phyloP scores from a whole-genome alignment of 352 stramenopile genomes.

The Peronospora farinosa region DNA sequence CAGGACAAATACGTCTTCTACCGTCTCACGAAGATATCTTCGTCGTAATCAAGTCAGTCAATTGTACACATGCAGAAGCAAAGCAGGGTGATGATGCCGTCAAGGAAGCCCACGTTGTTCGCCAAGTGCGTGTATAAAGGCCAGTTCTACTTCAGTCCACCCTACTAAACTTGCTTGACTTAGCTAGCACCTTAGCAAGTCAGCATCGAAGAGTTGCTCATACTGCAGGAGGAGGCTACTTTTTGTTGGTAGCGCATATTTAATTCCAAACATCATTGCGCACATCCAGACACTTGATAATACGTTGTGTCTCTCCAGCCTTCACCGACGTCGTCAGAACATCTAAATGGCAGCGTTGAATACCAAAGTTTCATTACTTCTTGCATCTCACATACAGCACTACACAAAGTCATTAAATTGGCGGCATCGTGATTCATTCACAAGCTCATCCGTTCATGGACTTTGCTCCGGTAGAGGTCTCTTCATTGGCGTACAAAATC shows the following conservation, averaged over 20 bases:
- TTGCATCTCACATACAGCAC: no score
- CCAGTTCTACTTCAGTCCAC: conserved; percentile 6
- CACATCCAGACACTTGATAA: not conserved
- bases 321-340: not conserved
- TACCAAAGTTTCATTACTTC: no score
- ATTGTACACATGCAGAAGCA: conserved; percentile 2
- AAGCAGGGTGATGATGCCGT: conserved; percentile 8
- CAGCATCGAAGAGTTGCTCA: conserved; percentile 3
- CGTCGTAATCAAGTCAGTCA: conserved; percentile 27
- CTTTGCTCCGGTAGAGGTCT: conserved; percentile 15
- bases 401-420: not conserved
- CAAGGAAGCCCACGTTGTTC: conserved; percentile 2
- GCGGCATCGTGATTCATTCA: not conserved
- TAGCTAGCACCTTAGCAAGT: conserved; percentile 2
- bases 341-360: no score
- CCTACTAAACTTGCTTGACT: conserved; percentile 2
- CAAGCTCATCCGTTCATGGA: conserved; percentile 14
- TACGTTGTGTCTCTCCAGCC: not conserved
- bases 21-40: conserved; percentile 46
- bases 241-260: conserved; percentile 43
- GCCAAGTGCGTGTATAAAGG: conserved; percentile 16
- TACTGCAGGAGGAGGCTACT: conserved; percentile 8
- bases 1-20: conserved; percentile 87
- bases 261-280: conserved; percentile 34
- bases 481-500: conserved; percentile 25